Evolutionary conservation across 208 protist genomes (phyloP), one percentile per base, ranked within the genome.

Genomic region (Trypanosoma boissoni): DNA sequence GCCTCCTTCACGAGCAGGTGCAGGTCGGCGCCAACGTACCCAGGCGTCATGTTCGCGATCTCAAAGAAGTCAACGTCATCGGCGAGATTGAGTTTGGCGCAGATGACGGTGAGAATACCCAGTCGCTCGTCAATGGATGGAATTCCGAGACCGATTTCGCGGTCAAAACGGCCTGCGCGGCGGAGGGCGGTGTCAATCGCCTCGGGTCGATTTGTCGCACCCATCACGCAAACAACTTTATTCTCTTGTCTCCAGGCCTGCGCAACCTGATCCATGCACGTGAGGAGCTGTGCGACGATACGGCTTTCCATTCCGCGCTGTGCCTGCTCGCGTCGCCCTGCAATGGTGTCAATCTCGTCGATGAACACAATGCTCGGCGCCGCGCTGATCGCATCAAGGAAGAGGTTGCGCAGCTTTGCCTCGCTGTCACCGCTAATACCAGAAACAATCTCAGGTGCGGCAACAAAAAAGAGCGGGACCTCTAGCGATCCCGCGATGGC

Each of bases 361-460:
- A 99, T 98, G 66, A 99, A 99, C 9, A 99, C 85, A 42, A 99
- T 85, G 46, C 91, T 97, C 12, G 98, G 99, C 7, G 97, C 98
- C 2, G 79, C 80, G 48, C 64, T 79, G 16, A 91, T 75, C 37
- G 97, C 98, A 52, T 97, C 87, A 45, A 75, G 78, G 64, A 99
- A 99, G 21, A 99, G 67, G 36, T 91, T 76, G 7, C 98, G 79
- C 56, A 99, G 80, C 42, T 98, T 98, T 16, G 86, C 77, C 80
- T 99, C 99, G 55, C 92, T 98, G 68, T 99, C 97, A n/a, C 99
- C 99, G 39, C 97, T 99, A 62, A 99, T 97, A 44, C 98, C 97
- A 8, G 86, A 94, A 3, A 99, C 93, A 57, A 99, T 88, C 64
- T 99, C 97, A 0, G 97, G 96, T 12, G 92, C 96, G 1, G 90